A percentile compares a stretch with the other conserved stretches of the same genome.
phyloP scores from a whole-genome alignment of 1,139 yeast genomes.

The Zygosaccharomyces sapae region DNA sequence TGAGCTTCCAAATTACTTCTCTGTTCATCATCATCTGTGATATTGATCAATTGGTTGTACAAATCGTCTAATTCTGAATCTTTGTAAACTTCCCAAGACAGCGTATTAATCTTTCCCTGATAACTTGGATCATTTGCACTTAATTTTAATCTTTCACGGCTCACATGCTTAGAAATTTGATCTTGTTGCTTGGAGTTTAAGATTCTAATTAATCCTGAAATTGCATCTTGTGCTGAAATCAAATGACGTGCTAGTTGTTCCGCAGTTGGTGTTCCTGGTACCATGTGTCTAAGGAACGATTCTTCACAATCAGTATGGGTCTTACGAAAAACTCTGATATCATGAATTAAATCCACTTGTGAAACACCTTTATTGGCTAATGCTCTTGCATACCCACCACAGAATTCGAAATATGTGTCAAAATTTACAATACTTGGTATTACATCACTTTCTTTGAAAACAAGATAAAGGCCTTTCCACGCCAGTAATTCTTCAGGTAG shows the following conservation, averaged over 20 bases:
- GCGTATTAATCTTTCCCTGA: constrained; percentile 42
- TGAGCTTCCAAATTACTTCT: constrained; percentile 60
- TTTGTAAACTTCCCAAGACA: constrained; percentile 49
- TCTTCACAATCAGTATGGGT: constrained; percentile 41
- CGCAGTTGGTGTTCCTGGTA: constrained; percentile 63
- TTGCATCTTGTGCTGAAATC: constrained; percentile 49
- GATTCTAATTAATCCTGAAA: constrained; percentile 49
- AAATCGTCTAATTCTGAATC: constrained; percentile 50
- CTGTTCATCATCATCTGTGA: constrained; percentile 56
- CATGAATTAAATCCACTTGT: constrained; percentile 46
- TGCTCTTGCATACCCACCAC: constrained; percentile 41
- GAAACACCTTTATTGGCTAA: constrained; percentile 42
- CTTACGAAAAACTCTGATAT: constrained; percentile 45
- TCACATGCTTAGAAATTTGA: constrained; percentile 33
- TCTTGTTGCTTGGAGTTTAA: constrained; percentile 43
- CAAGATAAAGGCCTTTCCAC: constrained; percentile 71
- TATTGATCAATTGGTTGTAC: constrained; percentile 55
- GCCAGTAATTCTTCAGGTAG: constrained; percentile 58
- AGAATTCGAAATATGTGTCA: constrained; percentile 46
- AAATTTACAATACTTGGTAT: constrained; percentile 36
- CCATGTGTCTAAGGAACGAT: constrained; percentile 47
- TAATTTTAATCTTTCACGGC: constrained; percentile 47
- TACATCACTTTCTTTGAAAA: constrained; percentile 37
- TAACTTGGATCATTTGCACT: constrained; percentile 43
- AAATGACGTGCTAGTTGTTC: constrained; percentile 51